phyloP scores from a whole-genome alignment of 108 stramenopile genomes.

The Pseudonitzschia multistriata region DNA sequence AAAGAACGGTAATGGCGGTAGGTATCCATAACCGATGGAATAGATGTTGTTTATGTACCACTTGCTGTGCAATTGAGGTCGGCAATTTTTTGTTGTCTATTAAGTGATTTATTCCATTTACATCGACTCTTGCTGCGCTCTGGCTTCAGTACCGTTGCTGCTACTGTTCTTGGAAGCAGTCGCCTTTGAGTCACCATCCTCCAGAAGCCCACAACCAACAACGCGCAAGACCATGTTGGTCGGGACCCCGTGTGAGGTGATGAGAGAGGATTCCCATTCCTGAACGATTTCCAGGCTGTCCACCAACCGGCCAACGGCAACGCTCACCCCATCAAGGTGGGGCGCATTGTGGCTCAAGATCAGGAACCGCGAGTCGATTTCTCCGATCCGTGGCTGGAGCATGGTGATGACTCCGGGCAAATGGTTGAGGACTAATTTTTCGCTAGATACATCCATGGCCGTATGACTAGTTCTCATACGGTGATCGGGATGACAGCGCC shows the following conservation, averaged over 20 bases:
- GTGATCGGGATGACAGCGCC: constrained; percentile 29
- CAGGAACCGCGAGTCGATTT: constrained; percentile 79
- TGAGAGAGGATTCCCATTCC: constrained; percentile 54
- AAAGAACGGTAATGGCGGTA: too few relatives aligned
- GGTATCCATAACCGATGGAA: too few relatives aligned
- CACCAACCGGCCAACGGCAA: constrained; percentile 78
- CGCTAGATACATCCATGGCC: constrained; percentile 25
- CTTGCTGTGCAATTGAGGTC: too few relatives aligned
- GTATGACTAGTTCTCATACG: constrained; percentile 25
- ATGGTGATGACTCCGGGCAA: constrained; percentile 68
- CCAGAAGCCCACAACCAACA: constrained; percentile 54
- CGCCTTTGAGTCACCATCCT: constrained; percentile 11
- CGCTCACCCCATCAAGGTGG: constrained; percentile 84
- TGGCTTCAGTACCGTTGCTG: background rate
- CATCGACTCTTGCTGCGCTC: too few relatives aligned
- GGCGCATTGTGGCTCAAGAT: constrained; percentile 58
- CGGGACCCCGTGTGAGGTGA: constrained; percentile 72
- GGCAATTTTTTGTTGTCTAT: too few relatives aligned
- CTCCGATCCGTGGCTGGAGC: constrained; percentile 67
- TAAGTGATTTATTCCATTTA: too few relatives aligned
- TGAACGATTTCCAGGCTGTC: constrained; percentile 63
- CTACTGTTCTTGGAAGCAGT: background rate
- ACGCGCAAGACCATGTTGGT: constrained; percentile 54
- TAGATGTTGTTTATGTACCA: too few relatives aligned
- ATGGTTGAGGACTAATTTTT: constrained; percentile 49